Evolutionary conservation across 2,329 filamentous ascomycete genomes (phyloP).

Genomic region (Aureobasidium sp.): DNA sequence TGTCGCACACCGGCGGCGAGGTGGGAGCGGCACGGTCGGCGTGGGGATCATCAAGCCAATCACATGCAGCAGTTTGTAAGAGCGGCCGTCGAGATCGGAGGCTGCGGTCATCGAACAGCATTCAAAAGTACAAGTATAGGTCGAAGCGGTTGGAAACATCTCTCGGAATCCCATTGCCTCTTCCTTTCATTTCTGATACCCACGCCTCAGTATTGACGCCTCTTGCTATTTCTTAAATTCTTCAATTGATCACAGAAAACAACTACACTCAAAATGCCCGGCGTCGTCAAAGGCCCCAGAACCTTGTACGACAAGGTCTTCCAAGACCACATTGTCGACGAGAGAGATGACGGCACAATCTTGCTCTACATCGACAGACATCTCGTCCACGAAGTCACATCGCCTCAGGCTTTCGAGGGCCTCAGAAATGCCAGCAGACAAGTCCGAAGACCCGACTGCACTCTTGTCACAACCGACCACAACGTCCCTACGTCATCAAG

Average conservation of each 20-base stretch:
- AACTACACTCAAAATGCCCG: conserved; percentile 20
- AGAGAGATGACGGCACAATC: conserved; percentile 88
- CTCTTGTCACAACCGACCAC: conserved; percentile 91
- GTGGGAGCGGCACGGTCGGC: neutral
- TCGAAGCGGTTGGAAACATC: neutral
- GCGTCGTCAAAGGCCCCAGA: conserved; percentile 31
- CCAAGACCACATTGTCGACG: conserved; percentile 85
- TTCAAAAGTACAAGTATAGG: conserved; percentile 5
- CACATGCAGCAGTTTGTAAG: neutral
- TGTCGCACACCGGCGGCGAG: neutral
- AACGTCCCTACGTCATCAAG: conserved; percentile 89
- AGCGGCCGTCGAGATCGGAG: conserved; percentile 4
- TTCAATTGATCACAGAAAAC: neutral
- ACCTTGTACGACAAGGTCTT: conserved; percentile 99
- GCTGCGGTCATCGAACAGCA: neutral
- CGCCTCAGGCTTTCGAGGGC: conserved; percentile 96
- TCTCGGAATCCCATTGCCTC: neutral
- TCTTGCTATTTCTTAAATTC: neutral
- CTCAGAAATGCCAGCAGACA: conserved; percentile 79
- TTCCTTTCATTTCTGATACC: neutral
- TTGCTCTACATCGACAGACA: conserved; percentile 94
- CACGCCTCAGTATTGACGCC: neutral
- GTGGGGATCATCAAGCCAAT: neutral
- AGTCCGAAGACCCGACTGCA: conserved; percentile 92
- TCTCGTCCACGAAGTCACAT: conserved; percentile 97